Percentiles rank a stretch among this genome's conserved stretches.
phyloP scores from a whole-genome alignment of 306 rosid species.

The Cicer judaicum region DNA sequence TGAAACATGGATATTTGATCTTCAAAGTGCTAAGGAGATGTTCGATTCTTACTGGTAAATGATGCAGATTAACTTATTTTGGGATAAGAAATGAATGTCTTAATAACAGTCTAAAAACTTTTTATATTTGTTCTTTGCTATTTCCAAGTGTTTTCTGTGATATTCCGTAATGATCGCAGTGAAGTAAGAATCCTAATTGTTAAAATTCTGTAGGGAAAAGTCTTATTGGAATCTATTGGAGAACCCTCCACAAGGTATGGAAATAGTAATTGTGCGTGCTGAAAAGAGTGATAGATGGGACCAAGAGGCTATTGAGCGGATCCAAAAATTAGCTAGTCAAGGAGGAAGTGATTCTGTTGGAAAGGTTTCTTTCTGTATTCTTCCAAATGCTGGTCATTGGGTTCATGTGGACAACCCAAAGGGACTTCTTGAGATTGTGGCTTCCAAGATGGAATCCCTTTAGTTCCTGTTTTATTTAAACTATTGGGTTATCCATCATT shows the following conservation, averaged over 20 bases:
- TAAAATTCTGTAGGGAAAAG: conserved; percentile 59
- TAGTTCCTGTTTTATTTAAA: conserved; percentile 37
- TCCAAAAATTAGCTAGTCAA: conserved; percentile 57
- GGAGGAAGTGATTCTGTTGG: conserved; percentile 59
- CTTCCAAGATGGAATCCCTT: conserved; percentile 70
- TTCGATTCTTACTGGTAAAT: conserved; percentile 82
- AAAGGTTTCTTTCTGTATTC: conserved; percentile 64
- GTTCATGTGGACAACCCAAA: conserved; percentile 93
- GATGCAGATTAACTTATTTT: conserved; percentile 26
- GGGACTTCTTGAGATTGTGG: conserved; percentile 82
- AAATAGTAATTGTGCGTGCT: conserved; percentile 74
- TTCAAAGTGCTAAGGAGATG: conserved; percentile 82
- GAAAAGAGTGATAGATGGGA: conserved; percentile 92
- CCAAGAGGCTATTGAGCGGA: conserved; percentile 56
- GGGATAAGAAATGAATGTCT: background rate
- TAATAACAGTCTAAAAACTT: background rate
- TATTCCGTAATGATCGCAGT: background rate
- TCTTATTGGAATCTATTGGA: conserved; percentile 80
- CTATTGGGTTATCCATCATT: conserved; percentile 12
- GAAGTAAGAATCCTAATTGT: conserved; percentile 23
- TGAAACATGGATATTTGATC: conserved; percentile 85
- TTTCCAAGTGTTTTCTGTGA: background rate
- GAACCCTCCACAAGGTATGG: conserved; percentile 77
- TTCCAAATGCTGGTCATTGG: conserved; percentile 94
- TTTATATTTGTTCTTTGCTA: conserved; percentile 3